These are phyloP conservation scores for Spathaspora sp. DNA, from an alignment of 805 yeast genomes.

Conservation along the genomic window DNA sequence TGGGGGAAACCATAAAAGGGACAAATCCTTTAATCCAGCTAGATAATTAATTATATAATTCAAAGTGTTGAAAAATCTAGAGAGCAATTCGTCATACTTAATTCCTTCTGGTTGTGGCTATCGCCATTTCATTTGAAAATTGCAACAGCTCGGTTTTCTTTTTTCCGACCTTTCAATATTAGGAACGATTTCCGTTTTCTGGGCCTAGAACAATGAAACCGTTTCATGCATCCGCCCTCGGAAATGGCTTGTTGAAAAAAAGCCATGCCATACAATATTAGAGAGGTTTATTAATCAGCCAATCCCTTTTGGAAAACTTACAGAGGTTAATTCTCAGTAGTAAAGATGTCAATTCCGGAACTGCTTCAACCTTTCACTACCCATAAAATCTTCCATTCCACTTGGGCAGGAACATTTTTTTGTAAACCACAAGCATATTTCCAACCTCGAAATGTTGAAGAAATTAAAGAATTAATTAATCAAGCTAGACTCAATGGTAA, in stretches of 20 bases:
- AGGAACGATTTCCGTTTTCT: neutral
- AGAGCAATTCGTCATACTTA: no score
- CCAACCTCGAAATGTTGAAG: conserved; percentile 72
- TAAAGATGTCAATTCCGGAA: conserved; percentile 33
- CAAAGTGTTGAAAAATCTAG: no score
- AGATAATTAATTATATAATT: no score
- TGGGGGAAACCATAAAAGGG: no score
- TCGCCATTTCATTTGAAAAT: neutral
- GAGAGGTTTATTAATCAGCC: neutral
- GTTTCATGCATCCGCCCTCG: neutral
- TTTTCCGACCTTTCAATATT: no score
- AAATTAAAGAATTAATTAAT: conserved; percentile 62
- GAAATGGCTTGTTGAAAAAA: neutral
- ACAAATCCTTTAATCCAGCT: no score
- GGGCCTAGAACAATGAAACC: neutral
- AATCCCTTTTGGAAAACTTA: neutral
- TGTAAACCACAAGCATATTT: conserved; percentile 75
- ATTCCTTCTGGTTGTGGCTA: neutral
- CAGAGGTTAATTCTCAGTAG: neutral
- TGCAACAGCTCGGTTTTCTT: neutral
- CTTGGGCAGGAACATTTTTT: conserved; percentile 90
- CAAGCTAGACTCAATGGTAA: conserved; percentile 57
- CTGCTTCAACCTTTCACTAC: conserved; percentile 32
- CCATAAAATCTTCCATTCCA: conserved; percentile 46
- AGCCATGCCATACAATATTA: neutral